phyloP scores from a whole-genome alignment of 164 flowering plant genomes.

The Saururus chinensis region DNA sequence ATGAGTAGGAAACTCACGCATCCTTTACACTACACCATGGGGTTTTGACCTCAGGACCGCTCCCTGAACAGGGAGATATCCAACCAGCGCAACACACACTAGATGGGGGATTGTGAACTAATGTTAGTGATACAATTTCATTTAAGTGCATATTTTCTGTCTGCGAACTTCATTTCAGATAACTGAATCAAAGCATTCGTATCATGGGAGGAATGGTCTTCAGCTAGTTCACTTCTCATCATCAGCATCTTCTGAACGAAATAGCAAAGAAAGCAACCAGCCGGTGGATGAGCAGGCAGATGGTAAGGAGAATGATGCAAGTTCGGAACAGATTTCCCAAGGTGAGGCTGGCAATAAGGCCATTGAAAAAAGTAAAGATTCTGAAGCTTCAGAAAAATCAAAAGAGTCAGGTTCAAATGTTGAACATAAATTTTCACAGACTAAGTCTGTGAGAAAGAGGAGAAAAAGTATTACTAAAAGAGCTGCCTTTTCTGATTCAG shows the following conservation, averaged over 20 bases:
- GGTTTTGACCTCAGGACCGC: too few relatives aligned
- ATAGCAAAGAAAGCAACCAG: conserved; percentile 32
- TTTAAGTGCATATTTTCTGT: background rate
- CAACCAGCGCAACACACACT: too few relatives aligned
- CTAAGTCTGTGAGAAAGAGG: conserved; percentile 19
- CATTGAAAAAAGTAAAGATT: conserved; percentile 6
- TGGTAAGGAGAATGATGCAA: background rate
- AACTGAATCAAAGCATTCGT: conserved; percentile 14
- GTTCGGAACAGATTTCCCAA: conserved; percentile 3
- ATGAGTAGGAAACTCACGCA: too few relatives aligned
- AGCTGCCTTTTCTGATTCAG: conserved; percentile 66
- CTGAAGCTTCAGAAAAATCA: conserved; percentile 16
- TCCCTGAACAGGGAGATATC: too few relatives aligned
- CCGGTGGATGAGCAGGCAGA: conserved; percentile 21
- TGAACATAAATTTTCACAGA: conserved; percentile 15
- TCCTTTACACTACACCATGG: too few relatives aligned
- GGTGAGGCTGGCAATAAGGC: conserved; percentile 6
- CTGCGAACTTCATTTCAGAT: conserved; percentile 15
- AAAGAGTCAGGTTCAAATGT: conserved; percentile 36
- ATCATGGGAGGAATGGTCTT: conserved; percentile 10
- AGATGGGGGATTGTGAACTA: too few relatives aligned
- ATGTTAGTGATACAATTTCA: background rate
- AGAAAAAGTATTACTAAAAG: conserved; percentile 32
- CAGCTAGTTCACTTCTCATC: conserved; percentile 53
- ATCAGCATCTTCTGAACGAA: conserved; percentile 52